Percentiles rank a stretch among this genome's conserved stretches.
Evolutionary conservation across 805 yeast species (phyloP).

Genomic region (Jamesozyma rosinii): DNA sequence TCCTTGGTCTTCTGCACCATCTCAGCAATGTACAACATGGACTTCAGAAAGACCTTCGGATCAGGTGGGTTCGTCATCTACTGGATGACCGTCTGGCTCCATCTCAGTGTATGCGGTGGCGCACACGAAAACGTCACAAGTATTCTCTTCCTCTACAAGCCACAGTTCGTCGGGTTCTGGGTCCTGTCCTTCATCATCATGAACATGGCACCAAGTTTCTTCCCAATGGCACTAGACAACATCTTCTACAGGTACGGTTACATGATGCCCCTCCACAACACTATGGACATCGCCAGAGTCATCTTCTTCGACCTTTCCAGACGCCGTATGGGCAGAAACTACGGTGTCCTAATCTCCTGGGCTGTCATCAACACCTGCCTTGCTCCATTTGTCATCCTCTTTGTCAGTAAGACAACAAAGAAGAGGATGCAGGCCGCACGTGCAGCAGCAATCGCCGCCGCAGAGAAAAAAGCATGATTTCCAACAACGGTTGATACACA

Average conservation of each 20-base stretch:
- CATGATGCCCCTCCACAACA: slow-evolving; percentile 58
- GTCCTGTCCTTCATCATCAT: slow-evolving; percentile 57
- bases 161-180: slow-evolving; percentile 67
- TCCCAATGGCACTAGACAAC: slow-evolving; percentile 52
- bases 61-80: slow-evolving; percentile 61
- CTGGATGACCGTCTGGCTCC: slow-evolving; percentile 60
- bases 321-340: slow-evolving; percentile 49
- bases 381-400: slow-evolving; percentile 38
- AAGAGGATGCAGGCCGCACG: slow-evolving; percentile 10
- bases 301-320: slow-evolving; percentile 48
- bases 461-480: no score
- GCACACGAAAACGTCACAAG: slow-evolving; percentile 58
- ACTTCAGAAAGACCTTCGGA: slow-evolving; percentile 51
- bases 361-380: slow-evolving; percentile 42
- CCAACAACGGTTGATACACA: no score
- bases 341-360: slow-evolving; percentile 55
- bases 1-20: slow-evolving; percentile 52
- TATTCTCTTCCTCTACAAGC: slow-evolving; percentile 37
- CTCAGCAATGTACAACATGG: slow-evolving; percentile 59
- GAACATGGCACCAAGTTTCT: slow-evolving; percentile 61
- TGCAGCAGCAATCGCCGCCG: background rate
- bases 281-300: slow-evolving; percentile 52
- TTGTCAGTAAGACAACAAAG: slow-evolving; percentile 1
- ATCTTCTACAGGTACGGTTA: slow-evolving; percentile 56
- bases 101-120: slow-evolving; percentile 70